Conservation (phyloP, 169 alveolate genomes). For the Miamiensis avidus region DNA sequence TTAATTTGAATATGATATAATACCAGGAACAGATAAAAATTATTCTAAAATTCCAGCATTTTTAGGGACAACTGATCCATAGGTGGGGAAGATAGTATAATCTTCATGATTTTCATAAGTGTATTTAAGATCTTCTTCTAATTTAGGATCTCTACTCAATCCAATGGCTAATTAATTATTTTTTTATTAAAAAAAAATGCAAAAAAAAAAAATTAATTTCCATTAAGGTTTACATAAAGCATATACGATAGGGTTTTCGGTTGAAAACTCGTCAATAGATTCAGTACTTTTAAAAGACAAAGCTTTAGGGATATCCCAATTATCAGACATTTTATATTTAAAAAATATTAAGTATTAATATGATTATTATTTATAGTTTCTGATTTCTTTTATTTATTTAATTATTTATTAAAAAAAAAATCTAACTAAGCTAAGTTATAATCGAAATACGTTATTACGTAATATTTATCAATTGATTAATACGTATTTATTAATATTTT, state of each 20-base stretch:
- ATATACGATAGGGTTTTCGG: background rate
- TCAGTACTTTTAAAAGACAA: background rate
- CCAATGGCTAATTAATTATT: background rate
- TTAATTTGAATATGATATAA: background rate
- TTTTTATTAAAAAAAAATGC: too few species aligned
- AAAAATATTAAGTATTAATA: too few species aligned
- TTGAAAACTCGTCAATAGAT: background rate
- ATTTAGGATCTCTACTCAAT: background rate
- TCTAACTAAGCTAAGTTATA: too few species aligned
- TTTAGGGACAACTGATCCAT: background rate
- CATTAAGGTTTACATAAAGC: background rate
- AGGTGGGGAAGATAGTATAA: background rate
- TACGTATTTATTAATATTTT: too few species aligned
- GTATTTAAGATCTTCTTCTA: background rate
- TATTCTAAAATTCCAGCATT: background rate
- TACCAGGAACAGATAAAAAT: background rate
- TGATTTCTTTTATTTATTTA: too few species aligned
- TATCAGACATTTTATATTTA: too few species aligned
- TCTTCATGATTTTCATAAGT: background rate
- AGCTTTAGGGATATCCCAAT: too few species aligned
- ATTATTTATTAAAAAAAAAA: too few species aligned
- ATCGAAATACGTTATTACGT: too few species aligned
- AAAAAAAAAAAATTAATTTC: too few species aligned
- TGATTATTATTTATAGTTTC: too few species aligned
- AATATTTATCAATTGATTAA: too few species aligned